Evolutionary conservation across 805 yeast genomes (phyloP), one percentile per base, ranked within the genome.

Genomic region (Saccharomycopsis capsularis): DNA sequence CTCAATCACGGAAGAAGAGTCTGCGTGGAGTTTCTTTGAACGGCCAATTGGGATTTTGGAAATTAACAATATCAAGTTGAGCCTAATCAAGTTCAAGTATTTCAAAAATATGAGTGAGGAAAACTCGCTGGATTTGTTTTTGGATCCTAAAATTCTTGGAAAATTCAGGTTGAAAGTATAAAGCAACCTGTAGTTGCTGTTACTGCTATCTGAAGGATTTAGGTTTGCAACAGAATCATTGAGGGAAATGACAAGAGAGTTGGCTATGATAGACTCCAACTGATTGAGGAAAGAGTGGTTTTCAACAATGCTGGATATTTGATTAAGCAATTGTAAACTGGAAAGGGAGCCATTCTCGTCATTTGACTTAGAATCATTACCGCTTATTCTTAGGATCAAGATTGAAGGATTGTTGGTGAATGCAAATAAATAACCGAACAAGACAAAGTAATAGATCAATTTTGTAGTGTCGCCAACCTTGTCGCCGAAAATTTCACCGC

Each of bases 71-170:
- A 50, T 27, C 6, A 52, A 22, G 37, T 52, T 52, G 18, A 52
- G 36, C 27, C 37, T 46, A 18, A 52, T 41, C 25, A 50, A 46
- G 35, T 41, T 42, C 13, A 52, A 34, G 25, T 52, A 46, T 40
- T 52, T 46, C 35, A 50, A 40, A 30, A 52, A 52, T 19, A 52
- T 41, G 15, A 52, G 36, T 15, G 43, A 24, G n/a, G 49, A 52
- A 38, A 52, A 52, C n/a, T 52, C 53, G n/a, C 48, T 50, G 9
- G 46, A n/a, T 42, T 41, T 22, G 21, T 25, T 37, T 25, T 25
- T 21, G 19, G 5, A 5, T 19, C 34, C 30, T 16, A 25, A 24
- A 18, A 34, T 13, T 25, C 21, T 29, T 36, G 15, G 19, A 23
- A 44, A 48, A 44, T 29, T 37, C 25, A 15, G 23, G 16, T 45